phyloP scores from a whole-genome alignment of 768 basidiomycete species.

The Strobilomyces dryophilus region DNA sequence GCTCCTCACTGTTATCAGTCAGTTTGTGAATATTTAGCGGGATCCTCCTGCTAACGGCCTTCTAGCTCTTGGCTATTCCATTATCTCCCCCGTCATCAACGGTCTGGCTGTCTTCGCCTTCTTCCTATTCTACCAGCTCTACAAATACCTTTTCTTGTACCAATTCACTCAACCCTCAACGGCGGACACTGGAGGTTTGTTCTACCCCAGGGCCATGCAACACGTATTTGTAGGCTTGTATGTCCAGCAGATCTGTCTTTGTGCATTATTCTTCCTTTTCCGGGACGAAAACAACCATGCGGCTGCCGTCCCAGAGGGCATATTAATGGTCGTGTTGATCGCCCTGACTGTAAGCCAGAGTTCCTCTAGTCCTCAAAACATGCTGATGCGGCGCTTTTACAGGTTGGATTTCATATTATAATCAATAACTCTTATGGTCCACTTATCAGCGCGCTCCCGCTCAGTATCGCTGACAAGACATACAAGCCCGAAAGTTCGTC shows the following conservation, averaged over 20 bases:
- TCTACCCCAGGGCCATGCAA: slow-evolving; percentile 92
- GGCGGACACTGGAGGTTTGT: slow-evolving; percentile 85
- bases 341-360: slow-evolving; percentile 61
- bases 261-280: slow-evolving; percentile 88
- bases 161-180: slow-evolving; percentile 64
- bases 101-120: slow-evolving; percentile 83
- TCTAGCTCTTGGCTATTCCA: slow-evolving; percentile 70
- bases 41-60: not conserved
- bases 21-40: slow-evolving; percentile 22
- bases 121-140: slow-evolving; percentile 76
- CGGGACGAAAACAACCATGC: slow-evolving; percentile 47
- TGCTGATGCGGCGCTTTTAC: not conserved
- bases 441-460: slow-evolving; percentile 68
- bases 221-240: slow-evolving; percentile 95
- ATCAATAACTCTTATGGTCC: slow-evolving; percentile 80
- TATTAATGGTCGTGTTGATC: slow-evolving; percentile 82
- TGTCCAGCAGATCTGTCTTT: slow-evolving; percentile 80
- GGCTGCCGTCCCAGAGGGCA: slow-evolving; percentile 68
- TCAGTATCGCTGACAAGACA: slow-evolving; percentile 71
- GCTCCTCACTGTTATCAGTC: slow-evolving; percentile 78
- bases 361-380: too few relatives aligned
- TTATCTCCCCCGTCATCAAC: slow-evolving; percentile 92
- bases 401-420: slow-evolving; percentile 67
- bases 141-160: slow-evolving; percentile 86
- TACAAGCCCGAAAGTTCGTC: slow-evolving; percentile 29